These are phyloP conservation scores for Quercus tomentella DNA, from an alignment of 331 rosid species.

Conservation along the genomic window DNA sequence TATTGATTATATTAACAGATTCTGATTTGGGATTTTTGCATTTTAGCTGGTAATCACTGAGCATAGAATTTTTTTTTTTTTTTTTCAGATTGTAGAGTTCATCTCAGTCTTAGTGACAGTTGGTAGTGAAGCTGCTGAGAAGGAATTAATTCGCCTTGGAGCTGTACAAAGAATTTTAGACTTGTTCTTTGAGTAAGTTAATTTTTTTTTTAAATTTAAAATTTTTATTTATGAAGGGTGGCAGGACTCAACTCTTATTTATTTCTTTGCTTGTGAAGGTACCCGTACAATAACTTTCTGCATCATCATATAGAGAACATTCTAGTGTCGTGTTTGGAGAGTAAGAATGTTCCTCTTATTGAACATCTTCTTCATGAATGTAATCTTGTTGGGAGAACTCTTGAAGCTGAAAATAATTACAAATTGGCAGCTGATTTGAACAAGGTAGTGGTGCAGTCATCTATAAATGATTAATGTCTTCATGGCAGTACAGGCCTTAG, in stretches of 20 bases:
- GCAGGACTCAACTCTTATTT: conserved; percentile 22
- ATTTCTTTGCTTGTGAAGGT: conserved; percentile 47
- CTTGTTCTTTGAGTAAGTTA: conserved; percentile 89
- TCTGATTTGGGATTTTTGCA: neutral
- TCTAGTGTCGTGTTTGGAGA: conserved; percentile 77
- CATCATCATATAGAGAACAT: conserved; percentile 93
- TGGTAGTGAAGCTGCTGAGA: conserved; percentile 89
- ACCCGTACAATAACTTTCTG: conserved; percentile 93
- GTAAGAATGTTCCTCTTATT: conserved; percentile 72
- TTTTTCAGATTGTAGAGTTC: conserved; percentile 86
- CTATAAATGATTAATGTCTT: neutral
- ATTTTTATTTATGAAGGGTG: neutral
- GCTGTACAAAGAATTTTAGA: conserved; percentile 78
- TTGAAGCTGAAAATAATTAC: conserved; percentile 68
- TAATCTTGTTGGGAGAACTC: conserved; percentile 72
- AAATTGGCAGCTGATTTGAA: conserved; percentile 51
- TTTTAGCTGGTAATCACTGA: conserved; percentile 3
- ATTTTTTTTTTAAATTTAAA: neutral
- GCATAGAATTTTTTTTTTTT: conserved; percentile 18
- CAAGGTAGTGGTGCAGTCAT: conserved; percentile 46
- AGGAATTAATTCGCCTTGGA: conserved; percentile 79
- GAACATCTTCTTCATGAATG: conserved; percentile 77
- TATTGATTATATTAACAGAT: neutral
- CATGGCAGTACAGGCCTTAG: neutral
- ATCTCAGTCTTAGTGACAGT: conserved; percentile 81